Percentiles rank a stretch among this genome's conserved stretches.
These are phyloP conservation scores for Protomyces gravidus DNA, from an alignment of 1,139 yeast genomes.

Conservation along the genomic window DNA sequence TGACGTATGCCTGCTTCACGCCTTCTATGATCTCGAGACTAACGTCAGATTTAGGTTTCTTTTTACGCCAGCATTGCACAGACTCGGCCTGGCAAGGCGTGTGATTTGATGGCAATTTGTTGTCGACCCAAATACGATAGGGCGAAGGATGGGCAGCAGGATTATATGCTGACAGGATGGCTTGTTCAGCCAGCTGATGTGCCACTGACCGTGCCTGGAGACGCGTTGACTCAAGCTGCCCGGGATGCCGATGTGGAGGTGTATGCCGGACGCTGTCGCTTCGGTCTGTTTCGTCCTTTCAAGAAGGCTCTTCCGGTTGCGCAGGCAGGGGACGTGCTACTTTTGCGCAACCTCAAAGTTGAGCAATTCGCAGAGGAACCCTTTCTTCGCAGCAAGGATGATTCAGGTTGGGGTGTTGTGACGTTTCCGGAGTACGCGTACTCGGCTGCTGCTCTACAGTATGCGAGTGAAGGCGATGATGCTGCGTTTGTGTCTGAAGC, in stretches of 20 bases:
- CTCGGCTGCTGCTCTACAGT: not conserved
- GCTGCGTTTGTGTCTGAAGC: not conserved
- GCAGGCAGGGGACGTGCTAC: constrained; percentile 1
- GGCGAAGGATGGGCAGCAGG: constrained; percentile 1
- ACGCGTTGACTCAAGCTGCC: no score
- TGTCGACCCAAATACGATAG: not conserved
- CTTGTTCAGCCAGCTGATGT: not conserved
- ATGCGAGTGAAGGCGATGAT: not conserved
- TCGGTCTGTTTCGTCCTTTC: constrained; percentile 16
- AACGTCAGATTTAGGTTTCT: not conserved
- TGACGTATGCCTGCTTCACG: not conserved
- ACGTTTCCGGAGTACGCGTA: not conserved
- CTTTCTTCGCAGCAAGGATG: constrained; percentile 6
- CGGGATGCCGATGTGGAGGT: not conserved
- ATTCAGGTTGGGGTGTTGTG: constrained; percentile 14
- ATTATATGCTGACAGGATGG: not conserved
- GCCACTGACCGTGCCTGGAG: not conserved
- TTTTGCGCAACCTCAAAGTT: constrained; percentile 11
- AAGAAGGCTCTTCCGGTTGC: not conserved
- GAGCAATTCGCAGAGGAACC: not conserved
- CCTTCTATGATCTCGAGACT: not conserved
- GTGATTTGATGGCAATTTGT: not conserved
- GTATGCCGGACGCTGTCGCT: not conserved
- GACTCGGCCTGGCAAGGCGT: not conserved
- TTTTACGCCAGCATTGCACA: not conserved